Base-by-base conservation (phyloP, 441 rosid species). In the Raphanus hybrid region DNA sequence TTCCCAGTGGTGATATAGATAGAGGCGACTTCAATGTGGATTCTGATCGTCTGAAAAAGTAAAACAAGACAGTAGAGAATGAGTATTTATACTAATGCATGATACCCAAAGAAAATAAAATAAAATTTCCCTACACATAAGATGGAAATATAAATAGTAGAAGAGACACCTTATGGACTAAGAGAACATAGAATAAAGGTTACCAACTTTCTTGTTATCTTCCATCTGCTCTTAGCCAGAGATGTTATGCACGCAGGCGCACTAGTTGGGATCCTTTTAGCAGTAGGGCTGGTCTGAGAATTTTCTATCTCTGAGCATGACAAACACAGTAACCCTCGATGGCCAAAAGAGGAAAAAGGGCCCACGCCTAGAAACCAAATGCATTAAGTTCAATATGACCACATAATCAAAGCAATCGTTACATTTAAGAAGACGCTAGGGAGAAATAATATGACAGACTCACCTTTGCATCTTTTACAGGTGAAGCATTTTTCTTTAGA, bases 391-490 rank as follows among this genome's bases (percentile, higher is more conserved):
- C 69, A 70, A 35, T 62, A 75, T 67, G 41, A 79, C 62, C 73
- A 70, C 54, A n/a, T 1, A 73, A 23, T 6, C 70, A 64, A 58
- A n/a, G 67, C 70, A 39, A 23, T 57, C 59, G n/a, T 41, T 61
- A 43, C 55, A 18, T 26, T 12, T 60, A 32, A 10, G 63, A 72
- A 74, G 66, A 75, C 54, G 78, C 55, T 67, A 52, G 18, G 57
- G 48, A 67, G 61, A 39, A n/a, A 54, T 29, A 70, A 59, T 67
- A 18, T 63, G 68, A 3, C 61, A 70, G 67, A 2, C 23, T 70
- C 78, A 87, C 99, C 93, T 87, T 92, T 91, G 91, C 99, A 96
- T 85, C 87, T 85, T 84, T 87, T 87, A 87, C 98, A 96, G 68
- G 92, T 85, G 82, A 90, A 96, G 67, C 79, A 76, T 84, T 86